Percentiles rank a stretch among this genome's conserved stretches.
phyloP scores from a whole-genome alignment of 2,329 filamentous ascomycete species.

The Hypoxylon sp. region DNA sequence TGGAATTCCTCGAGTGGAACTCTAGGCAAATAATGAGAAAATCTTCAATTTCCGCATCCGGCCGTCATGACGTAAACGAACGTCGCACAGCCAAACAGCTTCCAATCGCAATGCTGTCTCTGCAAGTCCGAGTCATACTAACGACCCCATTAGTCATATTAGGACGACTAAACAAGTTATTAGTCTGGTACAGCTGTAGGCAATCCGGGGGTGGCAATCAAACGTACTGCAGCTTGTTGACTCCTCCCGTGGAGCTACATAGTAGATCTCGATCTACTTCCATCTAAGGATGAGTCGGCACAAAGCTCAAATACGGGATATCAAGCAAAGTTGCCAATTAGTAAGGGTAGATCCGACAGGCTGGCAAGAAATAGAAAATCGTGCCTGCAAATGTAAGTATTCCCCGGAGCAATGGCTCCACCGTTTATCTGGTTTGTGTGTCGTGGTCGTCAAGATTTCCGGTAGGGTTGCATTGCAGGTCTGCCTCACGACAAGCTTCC shows the following conservation, averaged over 20 bases:
- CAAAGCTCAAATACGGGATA: not conserved
- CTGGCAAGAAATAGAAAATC: constrained; percentile 11
- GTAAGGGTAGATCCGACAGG: constrained; percentile 6
- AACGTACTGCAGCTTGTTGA: constrained; percentile 17
- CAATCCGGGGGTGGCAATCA: constrained; percentile 25
- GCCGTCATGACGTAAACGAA: constrained; percentile 37
- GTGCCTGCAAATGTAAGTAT: constrained; percentile 10
- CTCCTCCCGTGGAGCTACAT: not conserved
- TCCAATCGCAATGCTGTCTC: constrained; percentile 17
- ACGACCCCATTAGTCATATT: constrained; percentile 16
- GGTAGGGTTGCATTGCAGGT: constrained; percentile 40
- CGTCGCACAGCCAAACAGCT: constrained; percentile 12
- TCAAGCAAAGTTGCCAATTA: not conserved
- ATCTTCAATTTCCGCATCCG: constrained; percentile 36
- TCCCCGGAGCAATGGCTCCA: constrained; percentile 29
- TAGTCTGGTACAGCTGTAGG: constrained; percentile 8
- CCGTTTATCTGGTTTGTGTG: constrained; percentile 17
- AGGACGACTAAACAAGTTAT: constrained; percentile 32
- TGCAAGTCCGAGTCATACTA: constrained; percentile 14
- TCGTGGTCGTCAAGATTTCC: constrained; percentile 20
- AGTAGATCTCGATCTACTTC: constrained; percentile 33
- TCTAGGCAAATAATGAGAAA: constrained; percentile 4
- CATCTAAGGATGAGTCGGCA: not conserved
- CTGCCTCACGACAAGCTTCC: constrained; percentile 35
- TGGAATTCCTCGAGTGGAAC: constrained; percentile 7